Evolutionary conservation across 257 asterid species (phyloP).

Genomic region (Ligustrum vulgare): DNA sequence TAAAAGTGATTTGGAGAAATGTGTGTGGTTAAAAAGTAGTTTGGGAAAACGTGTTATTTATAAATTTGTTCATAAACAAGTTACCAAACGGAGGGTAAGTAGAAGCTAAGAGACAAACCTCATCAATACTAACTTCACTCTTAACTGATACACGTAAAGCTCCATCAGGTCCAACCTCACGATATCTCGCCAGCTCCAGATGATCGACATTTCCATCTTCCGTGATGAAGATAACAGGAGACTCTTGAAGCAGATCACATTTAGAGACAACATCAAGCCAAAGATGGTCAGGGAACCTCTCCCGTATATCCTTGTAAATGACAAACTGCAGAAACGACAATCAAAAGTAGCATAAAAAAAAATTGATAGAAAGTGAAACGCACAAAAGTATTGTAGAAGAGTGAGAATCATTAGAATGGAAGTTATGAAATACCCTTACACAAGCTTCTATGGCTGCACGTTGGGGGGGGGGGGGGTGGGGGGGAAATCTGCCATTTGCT

Average conservation of each 20-base stretch:
- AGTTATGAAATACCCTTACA: neutral
- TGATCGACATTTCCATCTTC: slow-evolving; percentile 60
- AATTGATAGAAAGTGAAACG: slow-evolving; percentile 11
- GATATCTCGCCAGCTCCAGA: slow-evolving; percentile 68
- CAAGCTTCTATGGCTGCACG: slow-evolving; percentile 12
- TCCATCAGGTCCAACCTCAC: slow-evolving; percentile 84
- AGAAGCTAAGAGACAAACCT: slow-evolving; percentile 46
- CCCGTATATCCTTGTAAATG: slow-evolving; percentile 81
- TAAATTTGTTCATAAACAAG: too few species aligned
- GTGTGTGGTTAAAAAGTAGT: too few species aligned
- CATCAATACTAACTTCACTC: slow-evolving; percentile 61
- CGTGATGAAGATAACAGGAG: slow-evolving; percentile 66
- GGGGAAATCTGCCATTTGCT: neutral
- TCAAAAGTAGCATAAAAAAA: slow-evolving; percentile 4
- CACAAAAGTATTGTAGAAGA: slow-evolving; percentile 10
- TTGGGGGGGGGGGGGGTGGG: too few species aligned
- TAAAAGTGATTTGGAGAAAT: too few species aligned
- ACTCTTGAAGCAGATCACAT: slow-evolving; percentile 68
- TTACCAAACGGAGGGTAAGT: neutral
- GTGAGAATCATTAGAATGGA: slow-evolving; percentile 12
- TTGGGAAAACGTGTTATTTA: too few species aligned
- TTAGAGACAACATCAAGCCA: slow-evolving; percentile 97
- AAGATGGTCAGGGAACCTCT: slow-evolving; percentile 79
- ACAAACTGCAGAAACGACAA: slow-evolving; percentile 52
- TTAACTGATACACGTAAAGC: slow-evolving; percentile 74